phyloP scores from a whole-genome alignment of 1,139 yeast genomes.

The Spathaspora sp. region DNA sequence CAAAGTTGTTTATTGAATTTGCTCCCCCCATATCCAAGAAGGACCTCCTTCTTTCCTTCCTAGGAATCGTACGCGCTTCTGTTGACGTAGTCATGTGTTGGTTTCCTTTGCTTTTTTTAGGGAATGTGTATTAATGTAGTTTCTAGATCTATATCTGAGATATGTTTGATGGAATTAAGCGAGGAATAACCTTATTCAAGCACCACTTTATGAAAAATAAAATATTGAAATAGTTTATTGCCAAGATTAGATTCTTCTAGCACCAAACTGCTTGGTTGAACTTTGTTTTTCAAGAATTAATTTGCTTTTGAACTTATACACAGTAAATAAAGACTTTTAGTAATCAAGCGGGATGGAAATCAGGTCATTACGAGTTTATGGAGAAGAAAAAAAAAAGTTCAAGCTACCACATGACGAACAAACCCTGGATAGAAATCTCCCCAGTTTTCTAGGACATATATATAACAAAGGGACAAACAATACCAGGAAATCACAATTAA shows the following conservation, averaged over 20 bases:
- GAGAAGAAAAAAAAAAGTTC: background rate
- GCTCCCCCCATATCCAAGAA: slow-evolving; percentile 45
- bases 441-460: background rate
- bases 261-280: background rate
- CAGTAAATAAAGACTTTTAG: background rate
- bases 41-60: slow-evolving; percentile 18
- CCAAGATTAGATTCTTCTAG: background rate
- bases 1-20: slow-evolving; percentile 74
- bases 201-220: too few species aligned
- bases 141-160: background rate
- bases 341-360: background rate
- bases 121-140: background rate
- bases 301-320: background rate
- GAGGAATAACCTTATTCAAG: background rate
- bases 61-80: slow-evolving; percentile 2
- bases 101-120: background rate
- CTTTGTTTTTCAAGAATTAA: background rate
- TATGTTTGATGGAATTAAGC: background rate
- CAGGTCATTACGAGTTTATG: background rate
- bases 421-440: background rate
- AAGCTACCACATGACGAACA: background rate
- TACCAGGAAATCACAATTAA: background rate
- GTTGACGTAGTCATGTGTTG: slow-evolving; percentile 3
- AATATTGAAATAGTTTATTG: background rate
- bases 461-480: background rate